Conservation (phyloP, 306 rosid genomes). For the Lupinus albus region DNA sequence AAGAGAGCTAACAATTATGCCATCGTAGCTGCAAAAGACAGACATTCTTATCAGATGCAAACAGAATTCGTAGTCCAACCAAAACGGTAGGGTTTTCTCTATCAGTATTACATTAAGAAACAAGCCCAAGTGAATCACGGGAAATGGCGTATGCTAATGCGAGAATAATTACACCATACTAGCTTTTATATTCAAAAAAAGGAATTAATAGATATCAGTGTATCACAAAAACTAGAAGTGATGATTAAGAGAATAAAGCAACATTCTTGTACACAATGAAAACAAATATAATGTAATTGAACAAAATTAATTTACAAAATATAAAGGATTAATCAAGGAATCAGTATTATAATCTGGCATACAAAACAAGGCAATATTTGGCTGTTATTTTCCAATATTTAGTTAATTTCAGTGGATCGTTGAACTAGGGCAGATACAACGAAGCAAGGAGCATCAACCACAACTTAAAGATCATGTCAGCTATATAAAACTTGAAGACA, state of each 20-base stretch:
- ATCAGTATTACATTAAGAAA: slow-evolving; percentile 10
- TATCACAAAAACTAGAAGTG: background rate
- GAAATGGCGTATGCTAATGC: background rate
- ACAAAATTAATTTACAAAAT: background rate
- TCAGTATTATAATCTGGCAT: background rate
- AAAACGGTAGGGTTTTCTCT: slow-evolving; percentile 22
- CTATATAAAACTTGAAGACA: background rate
- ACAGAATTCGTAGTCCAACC: slow-evolving; percentile 25
- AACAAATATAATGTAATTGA: background rate
- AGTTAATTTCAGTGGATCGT: background rate
- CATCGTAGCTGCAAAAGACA: slow-evolving; percentile 73
- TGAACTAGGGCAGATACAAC: slow-evolving; percentile 7
- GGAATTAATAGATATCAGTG: slow-evolving; percentile 3
- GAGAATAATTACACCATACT: background rate
- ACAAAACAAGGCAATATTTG: background rate
- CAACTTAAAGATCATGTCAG: background rate
- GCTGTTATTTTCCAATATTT: slow-evolving; percentile 7
- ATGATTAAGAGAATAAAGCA: background rate
- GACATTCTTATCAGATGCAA: slow-evolving; percentile 37
- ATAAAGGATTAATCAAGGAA: slow-evolving; percentile 8
- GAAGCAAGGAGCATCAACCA: background rate
- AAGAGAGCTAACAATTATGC: slow-evolving; percentile 78
- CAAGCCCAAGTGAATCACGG: background rate
- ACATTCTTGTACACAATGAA: background rate
- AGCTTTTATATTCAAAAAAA: slow-evolving; percentile 19